Evolutionary conservation across 2,329 filamentous ascomycete species (phyloP).

Genomic region (Dissoconium aciculare): DNA sequence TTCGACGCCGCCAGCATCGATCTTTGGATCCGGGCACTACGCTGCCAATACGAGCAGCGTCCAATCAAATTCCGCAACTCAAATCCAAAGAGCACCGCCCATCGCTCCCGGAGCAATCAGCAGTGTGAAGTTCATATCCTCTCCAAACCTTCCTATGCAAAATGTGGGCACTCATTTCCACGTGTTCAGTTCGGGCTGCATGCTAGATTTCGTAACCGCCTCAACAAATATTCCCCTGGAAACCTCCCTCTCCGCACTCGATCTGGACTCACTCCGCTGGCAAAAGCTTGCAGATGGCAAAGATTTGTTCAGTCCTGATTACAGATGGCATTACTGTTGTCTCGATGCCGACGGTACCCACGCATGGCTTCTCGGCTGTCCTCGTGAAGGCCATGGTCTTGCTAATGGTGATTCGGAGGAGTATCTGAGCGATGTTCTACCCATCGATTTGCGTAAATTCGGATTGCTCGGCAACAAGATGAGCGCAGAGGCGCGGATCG

Average conservation of each 20-base stretch:
- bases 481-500: slow-evolving; percentile 24
- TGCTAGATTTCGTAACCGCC: slow-evolving; percentile 89
- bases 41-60: slow-evolving; percentile 56
- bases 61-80: slow-evolving; percentile 36
- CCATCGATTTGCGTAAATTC: slow-evolving; percentile 82
- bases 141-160: slow-evolving; percentile 72
- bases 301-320: slow-evolving; percentile 83
- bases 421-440: slow-evolving; percentile 85
- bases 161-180: slow-evolving; percentile 90
- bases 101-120: slow-evolving; percentile 75
- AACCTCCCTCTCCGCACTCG: slow-evolving; percentile 78
- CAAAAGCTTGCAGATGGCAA: slow-evolving; percentile 87
- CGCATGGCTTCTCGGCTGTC: slow-evolving; percentile 90
- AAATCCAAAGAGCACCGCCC: slow-evolving; percentile 33
- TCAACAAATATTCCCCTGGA: slow-evolving; percentile 77
- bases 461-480: slow-evolving; percentile 70
- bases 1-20: slow-evolving; percentile 12
- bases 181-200: slow-evolving; percentile 78
- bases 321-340: slow-evolving; percentile 95
- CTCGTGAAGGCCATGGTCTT: slow-evolving; percentile 56
- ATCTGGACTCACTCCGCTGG: slow-evolving; percentile 78
- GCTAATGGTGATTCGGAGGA: slow-evolving; percentile 65
- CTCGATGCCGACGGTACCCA: slow-evolving; percentile 92
- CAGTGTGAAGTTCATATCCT: slow-evolving; percentile 76
- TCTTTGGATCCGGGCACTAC: slow-evolving; percentile 39